These are phyloP conservation scores for Colletotrichum sp. DNA, from an alignment of 2,329 filamentous ascomycete species.

Conservation along the genomic window DNA sequence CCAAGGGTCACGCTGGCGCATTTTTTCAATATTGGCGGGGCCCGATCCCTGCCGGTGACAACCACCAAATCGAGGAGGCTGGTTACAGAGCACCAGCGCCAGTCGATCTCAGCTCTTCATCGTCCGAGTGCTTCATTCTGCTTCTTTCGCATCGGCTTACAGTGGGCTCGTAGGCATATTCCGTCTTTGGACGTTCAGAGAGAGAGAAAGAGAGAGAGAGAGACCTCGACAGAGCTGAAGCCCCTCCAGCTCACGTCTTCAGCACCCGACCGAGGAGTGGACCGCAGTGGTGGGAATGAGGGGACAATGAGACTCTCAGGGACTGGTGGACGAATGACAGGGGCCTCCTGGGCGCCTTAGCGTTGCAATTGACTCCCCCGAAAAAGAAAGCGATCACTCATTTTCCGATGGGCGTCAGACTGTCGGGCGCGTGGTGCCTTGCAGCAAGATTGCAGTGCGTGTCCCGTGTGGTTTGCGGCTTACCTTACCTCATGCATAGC, in stretches of 20 bases:
- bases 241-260: not conserved
- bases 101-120: not conserved
- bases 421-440: constrained; percentile 6
- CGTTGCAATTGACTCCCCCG: not conserved
- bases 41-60: not conserved
- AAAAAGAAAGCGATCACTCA: constrained; percentile 2
- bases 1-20: not conserved
- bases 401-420: not conserved
- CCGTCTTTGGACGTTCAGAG: not conserved
- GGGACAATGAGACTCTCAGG: constrained; percentile 13
- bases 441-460: constrained; percentile 3
- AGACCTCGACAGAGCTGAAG: not conserved
- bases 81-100: not conserved
- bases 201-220: not conserved
- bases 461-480: not conserved
- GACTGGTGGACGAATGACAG: constrained; percentile 2
- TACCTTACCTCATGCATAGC: not conserved
- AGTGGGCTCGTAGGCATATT: not conserved
- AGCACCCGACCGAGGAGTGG: not conserved
- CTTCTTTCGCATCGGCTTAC: not conserved
- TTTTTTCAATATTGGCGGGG: not conserved
- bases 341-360: not conserved
- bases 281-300: not conserved
- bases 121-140: not conserved
- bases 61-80: not conserved